Evolutionary conservation across 768 basidiomycete genomes (phyloP).

Genomic region (Favolaschia claudopus): DNA sequence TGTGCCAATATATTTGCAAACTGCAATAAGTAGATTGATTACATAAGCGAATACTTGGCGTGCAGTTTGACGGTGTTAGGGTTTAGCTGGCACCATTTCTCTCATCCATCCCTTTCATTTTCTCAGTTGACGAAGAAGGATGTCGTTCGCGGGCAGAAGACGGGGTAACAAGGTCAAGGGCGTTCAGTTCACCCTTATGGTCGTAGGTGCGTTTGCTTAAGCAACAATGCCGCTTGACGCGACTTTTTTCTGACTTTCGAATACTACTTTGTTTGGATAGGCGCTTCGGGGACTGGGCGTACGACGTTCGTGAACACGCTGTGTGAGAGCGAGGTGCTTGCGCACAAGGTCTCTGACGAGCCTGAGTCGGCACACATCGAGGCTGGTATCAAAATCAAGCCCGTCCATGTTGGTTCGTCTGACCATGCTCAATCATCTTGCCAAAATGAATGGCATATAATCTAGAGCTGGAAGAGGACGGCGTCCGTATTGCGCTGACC

Average conservation of each 20-base stretch:
- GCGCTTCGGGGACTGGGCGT: slow-evolving; percentile 95
- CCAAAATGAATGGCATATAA: neutral
- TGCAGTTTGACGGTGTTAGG: slow-evolving; percentile 39
- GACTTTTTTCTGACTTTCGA: no score
- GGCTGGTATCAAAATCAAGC: slow-evolving; percentile 94
- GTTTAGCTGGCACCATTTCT: slow-evolving; percentile 38
- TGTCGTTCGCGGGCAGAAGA: slow-evolving; percentile 88
- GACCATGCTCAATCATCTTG: neutral
- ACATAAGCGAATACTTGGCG: slow-evolving; percentile 20
- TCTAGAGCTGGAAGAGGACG: slow-evolving; percentile 96
- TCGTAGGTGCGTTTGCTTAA: slow-evolving; percentile 78
- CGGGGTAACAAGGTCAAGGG: slow-evolving; percentile 97
- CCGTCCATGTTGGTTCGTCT: slow-evolving; percentile 86
- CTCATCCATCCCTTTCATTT: slow-evolving; percentile 28
- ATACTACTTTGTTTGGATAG: no score
- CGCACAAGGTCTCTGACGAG: slow-evolving; percentile 85
- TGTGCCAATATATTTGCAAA: no score
- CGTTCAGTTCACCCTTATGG: slow-evolving; percentile 97
- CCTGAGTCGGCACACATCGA: slow-evolving; percentile 94
- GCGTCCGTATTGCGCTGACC: slow-evolving; percentile 96
- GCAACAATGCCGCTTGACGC: slow-evolving; percentile 16
- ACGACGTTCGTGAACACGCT: slow-evolving; percentile 99
- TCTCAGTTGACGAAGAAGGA: slow-evolving; percentile 42
- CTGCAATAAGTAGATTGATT: no score
- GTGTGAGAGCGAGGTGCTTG: slow-evolving; percentile 92